Evolutionary conservation across 805 yeast species (phyloP).

Genomic region (Metschnikowia bowlesiae): DNA sequence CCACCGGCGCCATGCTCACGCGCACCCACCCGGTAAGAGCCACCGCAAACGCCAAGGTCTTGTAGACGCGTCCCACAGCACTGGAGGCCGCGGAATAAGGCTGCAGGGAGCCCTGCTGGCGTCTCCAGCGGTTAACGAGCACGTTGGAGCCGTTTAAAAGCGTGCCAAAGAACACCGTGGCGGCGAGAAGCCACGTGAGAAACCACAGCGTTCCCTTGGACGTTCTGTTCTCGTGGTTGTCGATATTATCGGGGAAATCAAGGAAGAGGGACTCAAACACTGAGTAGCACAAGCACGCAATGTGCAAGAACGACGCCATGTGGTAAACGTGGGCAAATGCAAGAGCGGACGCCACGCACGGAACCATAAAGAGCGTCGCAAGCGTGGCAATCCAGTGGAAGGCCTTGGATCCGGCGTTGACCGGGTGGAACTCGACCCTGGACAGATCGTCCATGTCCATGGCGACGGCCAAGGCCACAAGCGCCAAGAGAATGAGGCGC

Average conservation of each 20-base stretch:
- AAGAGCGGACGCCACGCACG: slow-evolving; percentile 52
- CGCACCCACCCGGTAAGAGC: slow-evolving; percentile 73
- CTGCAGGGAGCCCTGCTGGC: not conserved
- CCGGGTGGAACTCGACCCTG: slow-evolving; percentile 37
- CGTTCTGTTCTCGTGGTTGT: slow-evolving; percentile 63
- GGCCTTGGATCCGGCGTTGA: slow-evolving; percentile 49
- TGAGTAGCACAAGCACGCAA: slow-evolving; percentile 35
- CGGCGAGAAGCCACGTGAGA: slow-evolving; percentile 43
- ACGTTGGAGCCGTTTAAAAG: slow-evolving; percentile 50
- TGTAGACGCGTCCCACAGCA: slow-evolving; percentile 27
- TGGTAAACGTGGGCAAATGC: slow-evolving; percentile 51
- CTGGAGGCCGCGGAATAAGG: slow-evolving; percentile 1
- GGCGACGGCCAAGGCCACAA: slow-evolving; percentile 5
- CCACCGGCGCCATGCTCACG: slow-evolving; percentile 74
- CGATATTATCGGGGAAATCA: slow-evolving; percentile 55
- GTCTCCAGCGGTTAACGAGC: slow-evolving; percentile 25
- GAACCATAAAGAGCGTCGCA: slow-evolving; percentile 44
- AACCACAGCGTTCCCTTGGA: slow-evolving; percentile 69
- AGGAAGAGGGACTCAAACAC: slow-evolving; percentile 53
- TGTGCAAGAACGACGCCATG: slow-evolving; percentile 14
- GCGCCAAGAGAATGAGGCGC: not conserved
- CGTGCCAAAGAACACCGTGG: slow-evolving; percentile 51
- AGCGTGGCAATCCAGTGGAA: slow-evolving; percentile 63
- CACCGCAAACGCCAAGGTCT: slow-evolving; percentile 42
- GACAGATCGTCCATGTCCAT: slow-evolving; percentile 28